Base-by-base conservation (phyloP, 2,329 filamentous ascomycete genomes). In the Aspergillus pseudotamarii region DNA sequence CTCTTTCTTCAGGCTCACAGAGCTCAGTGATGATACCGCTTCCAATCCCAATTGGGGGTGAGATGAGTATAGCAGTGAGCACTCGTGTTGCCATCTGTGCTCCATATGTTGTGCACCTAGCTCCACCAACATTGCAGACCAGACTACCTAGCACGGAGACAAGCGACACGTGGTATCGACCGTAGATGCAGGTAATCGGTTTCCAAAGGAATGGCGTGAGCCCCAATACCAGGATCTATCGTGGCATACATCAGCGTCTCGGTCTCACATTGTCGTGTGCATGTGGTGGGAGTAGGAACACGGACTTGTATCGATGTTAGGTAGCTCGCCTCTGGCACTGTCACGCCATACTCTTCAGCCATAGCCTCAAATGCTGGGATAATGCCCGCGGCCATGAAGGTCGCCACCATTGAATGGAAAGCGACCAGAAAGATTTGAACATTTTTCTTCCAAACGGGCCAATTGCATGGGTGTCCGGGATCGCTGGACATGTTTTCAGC, bases 201-300 rank as follows among this genome's bases (percentile, higher is more conserved):
- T 81, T 80, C 85, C 85, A 87, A 66, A 87, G 78, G 0, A 88
- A 73, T 0, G 85, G 84, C 0, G 78, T 79, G 3, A 77, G 78
- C 2, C 85, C 84, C 3, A 86, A 75, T 12, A 86, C 78, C 9
- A 82, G 79, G 41, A 86, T 86, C 70, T 73, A 16, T 19, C 8
- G 38, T 34, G 43, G 6, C 19, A 38, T 32, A 3, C 11, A 28
- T 41, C 26, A 21, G 58, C 9, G 28, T 32, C 8, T 41, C 1
- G 9, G 26, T 30, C 26, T 30, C 8, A 4, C n/a, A 9, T 2
- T 21, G 2, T 1, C 1, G 4, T 19, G 10, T 30, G 48, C 21
- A 16, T 30, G n/a, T 32, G 19, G 16, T 14, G 21, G 45, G 4
- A 32, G n/a, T 28, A 6, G 14, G 10, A 51, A 19, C 11, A 60